Evolutionary conservation across 495 filamentous ascomycete species (phyloP), one percentile per base, ranked within the genome.

Genomic region (Melanomma pulvis-pyrius): DNA sequence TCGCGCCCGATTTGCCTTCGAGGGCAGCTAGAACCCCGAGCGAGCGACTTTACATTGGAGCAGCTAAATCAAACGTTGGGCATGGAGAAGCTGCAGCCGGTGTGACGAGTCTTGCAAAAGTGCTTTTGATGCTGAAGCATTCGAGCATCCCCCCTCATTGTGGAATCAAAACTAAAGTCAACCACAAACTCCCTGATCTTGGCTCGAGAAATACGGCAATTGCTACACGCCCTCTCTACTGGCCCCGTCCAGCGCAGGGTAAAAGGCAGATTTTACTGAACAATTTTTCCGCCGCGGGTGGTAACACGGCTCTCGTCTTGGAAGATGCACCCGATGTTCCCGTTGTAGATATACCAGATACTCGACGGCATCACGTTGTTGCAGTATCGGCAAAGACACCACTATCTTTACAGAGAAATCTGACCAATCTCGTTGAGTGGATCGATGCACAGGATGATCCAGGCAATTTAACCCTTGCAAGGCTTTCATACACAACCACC

Each of bases 401-500:
- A 36, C 46, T 34, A 0, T 79, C 81, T 0, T 65, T 83, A 0
- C 41, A 30, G 28, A 65, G 60, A 0, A 82, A 82, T 53, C 52
- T 79, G n/a, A n/a, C n/a, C n/a, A n/a, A n/a, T n/a, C n/a, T n/a
- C n/a, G n/a, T n/a, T n/a, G n/a, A n/a, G n/a, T n/a, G n/a, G n/a
- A n/a, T n/a, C n/a, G n/a, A n/a, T n/a, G n/a, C n/a, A n/a, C n/a
- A n/a, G n/a, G n/a, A n/a, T n/a, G n/a, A n/a, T n/a, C n/a, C n/a
- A n/a, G n/a, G n/a, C n/a, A n/a, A n/a, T n/a, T n/a, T n/a, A n/a
- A n/a, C 54, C 11, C 34, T 81, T 2, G 69, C 67, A 9, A 68
- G 78, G 53, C 59, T 83, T 1, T 73, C 79, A 0, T 82, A 83
- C 53, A 78, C 81, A 0, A 75, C 75, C 0, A 75, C 72, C 32